These are phyloP conservation scores for Phytopythium oedochilum DNA, from an alignment of 352 stramenopile species.

Conservation along the genomic window DNA sequence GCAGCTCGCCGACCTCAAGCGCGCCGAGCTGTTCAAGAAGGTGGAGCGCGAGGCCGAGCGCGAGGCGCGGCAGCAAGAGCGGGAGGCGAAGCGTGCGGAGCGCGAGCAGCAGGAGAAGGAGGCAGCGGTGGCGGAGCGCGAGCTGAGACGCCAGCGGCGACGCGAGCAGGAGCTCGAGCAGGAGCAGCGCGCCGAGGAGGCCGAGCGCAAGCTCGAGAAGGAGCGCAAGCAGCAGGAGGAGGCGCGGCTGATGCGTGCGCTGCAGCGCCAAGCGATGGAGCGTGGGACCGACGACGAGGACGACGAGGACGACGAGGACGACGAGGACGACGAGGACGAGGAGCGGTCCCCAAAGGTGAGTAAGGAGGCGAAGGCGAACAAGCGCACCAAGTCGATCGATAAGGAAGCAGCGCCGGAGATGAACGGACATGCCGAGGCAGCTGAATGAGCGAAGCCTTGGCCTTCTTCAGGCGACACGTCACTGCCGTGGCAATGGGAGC, in stretches of 20 bases:
- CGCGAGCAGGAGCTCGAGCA: conserved; percentile 60
- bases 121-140: conserved; percentile 39
- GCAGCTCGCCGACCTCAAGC: conserved; percentile 66
- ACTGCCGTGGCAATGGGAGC: too few relatives aligned
- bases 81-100: conserved; percentile 39
- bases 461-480: too few relatives aligned
- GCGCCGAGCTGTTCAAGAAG: conserved; percentile 58
- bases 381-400: neutral
- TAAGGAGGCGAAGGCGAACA: neutral
- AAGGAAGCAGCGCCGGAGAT: neutral
- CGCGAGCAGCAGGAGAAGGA: conserved; percentile 58
- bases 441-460: too few relatives aligned
- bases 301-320: conserved; percentile 14
- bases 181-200: conserved; percentile 18
- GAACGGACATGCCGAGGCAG: neutral
- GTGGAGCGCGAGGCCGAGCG: conserved; percentile 64
- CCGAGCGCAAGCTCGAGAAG: conserved; percentile 31
- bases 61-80: conserved; percentile 44
- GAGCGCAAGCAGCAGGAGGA: conserved; percentile 46
- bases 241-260: conserved; percentile 40
- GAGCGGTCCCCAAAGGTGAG: neutral
- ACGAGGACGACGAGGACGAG: neutral
- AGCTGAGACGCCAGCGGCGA: conserved; percentile 48
- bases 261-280: conserved; percentile 32
- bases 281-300: conserved; percentile 12